A percentile compares a stretch with the other conserved stretches of the same genome.
phyloP scores from a whole-genome alignment of 257 asterid genomes.

The Nicotiana tabacum region DNA sequence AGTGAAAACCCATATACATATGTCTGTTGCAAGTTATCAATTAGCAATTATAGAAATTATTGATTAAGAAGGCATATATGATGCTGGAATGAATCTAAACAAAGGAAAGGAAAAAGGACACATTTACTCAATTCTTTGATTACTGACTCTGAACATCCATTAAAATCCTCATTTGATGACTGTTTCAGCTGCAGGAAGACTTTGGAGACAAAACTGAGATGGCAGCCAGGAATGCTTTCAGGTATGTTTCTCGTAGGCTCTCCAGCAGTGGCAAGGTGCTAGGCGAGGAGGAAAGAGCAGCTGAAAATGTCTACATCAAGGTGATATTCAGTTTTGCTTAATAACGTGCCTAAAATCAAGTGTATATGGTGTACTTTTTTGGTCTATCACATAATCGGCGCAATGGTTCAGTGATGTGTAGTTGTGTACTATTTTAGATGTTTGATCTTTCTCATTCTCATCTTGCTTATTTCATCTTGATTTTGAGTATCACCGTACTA shows the following conservation, averaged over 20 bases:
- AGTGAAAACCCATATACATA: not conserved
- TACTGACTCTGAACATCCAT: no score
- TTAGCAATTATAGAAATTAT: not conserved
- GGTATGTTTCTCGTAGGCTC: conserved; percentile 61
- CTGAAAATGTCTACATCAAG: conserved; percentile 89
- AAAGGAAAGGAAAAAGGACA: not conserved
- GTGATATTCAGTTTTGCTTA: conserved; percentile 23
- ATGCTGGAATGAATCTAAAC: not conserved
- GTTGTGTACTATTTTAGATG: no score
- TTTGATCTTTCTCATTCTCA: no score
- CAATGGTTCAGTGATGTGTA: no score
- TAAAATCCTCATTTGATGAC: not conserved
- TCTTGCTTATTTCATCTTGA: not conserved
- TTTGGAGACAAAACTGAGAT: conserved; percentile 23
- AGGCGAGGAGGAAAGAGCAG: conserved; percentile 95
- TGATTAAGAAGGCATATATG: not conserved
- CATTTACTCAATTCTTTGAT: no score
- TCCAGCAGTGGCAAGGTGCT: conserved; percentile 66
- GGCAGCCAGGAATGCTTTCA: conserved; percentile 67
- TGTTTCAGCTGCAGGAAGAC: conserved; percentile 18
- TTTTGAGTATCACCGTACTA: not conserved
- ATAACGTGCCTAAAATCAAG: not conserved
- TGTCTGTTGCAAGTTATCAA: not conserved
- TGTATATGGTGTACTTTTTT: no score
- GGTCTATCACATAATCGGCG: no score